phyloP scores from a whole-genome alignment of 108 stramenopile species.

The Parietichytrium sp. region DNA sequence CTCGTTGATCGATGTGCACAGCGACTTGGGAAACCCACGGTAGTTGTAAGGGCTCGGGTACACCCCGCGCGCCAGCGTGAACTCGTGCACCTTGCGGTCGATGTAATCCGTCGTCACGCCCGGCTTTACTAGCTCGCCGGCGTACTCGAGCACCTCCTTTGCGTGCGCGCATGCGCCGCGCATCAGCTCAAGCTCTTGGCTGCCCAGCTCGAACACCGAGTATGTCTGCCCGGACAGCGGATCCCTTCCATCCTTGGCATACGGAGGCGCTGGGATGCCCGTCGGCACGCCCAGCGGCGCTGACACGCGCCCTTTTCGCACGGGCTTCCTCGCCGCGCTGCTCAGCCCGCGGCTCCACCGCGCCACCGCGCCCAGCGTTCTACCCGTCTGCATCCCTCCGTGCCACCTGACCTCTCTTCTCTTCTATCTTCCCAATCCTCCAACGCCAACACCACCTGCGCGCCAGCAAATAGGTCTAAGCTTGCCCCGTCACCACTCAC shows the following conservation, averaged over 20 bases:
- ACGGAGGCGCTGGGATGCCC: constrained; percentile 37
- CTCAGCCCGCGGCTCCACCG: no score
- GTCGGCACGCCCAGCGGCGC: not conserved
- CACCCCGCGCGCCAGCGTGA: constrained; percentile 77
- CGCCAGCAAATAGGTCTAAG: no score
- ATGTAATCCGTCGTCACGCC: constrained; percentile 96
- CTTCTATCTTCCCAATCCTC: no score
- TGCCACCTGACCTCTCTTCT: no score
- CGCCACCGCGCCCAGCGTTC: no score
- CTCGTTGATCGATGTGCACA: constrained; percentile 97
- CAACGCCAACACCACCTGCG: no score
- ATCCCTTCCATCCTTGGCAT: constrained; percentile 5
- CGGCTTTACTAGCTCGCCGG: constrained; percentile 71
- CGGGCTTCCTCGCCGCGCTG: no score
- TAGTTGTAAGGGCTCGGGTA: constrained; percentile 97
- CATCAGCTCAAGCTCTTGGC: constrained; percentile 86
- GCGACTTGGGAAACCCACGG: constrained; percentile 92
- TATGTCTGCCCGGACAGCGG: constrained; percentile 57
- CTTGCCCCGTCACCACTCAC: no score
- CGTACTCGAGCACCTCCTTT: constrained; percentile 85
- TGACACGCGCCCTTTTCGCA: not conserved
- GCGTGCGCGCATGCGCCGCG: constrained; percentile 75
- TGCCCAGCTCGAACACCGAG: constrained; percentile 81
- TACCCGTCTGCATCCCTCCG: no score
- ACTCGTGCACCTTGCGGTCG: constrained; percentile 85